Evolutionary conservation across 768 basidiomycete species (phyloP).

Genomic region (Lactarius vividus): DNA sequence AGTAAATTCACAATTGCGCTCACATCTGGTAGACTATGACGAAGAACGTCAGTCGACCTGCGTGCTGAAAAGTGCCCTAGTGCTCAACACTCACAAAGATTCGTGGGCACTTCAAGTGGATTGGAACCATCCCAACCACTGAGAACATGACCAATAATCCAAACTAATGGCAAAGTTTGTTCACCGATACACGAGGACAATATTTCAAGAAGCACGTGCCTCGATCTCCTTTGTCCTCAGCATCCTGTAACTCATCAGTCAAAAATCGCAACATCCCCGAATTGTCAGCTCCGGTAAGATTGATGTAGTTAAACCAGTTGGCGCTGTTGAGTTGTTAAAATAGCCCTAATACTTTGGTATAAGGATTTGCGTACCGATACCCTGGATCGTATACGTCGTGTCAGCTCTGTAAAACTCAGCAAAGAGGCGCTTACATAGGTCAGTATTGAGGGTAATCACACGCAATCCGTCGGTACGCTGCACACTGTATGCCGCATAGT

Average conservation of each 20-base stretch:
- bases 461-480: slow-evolving; percentile 62
- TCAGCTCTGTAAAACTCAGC: slow-evolving; percentile 14
- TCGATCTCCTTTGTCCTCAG: slow-evolving; percentile 72
- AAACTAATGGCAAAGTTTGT: slow-evolving; percentile 37
- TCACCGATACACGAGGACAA: not conserved
- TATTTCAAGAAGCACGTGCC: slow-evolving; percentile 38
- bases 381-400: slow-evolving; percentile 13
- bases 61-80: not conserved
- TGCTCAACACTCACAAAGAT: slow-evolving; percentile 53
- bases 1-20: slow-evolving; percentile 7
- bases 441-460: slow-evolving; percentile 73
- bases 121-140: slow-evolving; percentile 73
- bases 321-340: slow-evolving; percentile 37
- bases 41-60: not conserved
- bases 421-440: slow-evolving; percentile 55
- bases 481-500: slow-evolving; percentile 75
- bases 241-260: slow-evolving; percentile 74
- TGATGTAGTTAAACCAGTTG: slow-evolving; percentile 78
- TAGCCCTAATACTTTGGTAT: not conserved
- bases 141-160: slow-evolving; percentile 56
- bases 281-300: slow-evolving; percentile 62
- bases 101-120: slow-evolving; percentile 58
- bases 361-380: slow-evolving; percentile 30
- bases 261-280: slow-evolving; percentile 77
- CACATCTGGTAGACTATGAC: slow-evolving; percentile 50